Base-by-base conservation (phyloP, 2,329 filamentous ascomycete genomes). In the Dothistroma pini region DNA sequence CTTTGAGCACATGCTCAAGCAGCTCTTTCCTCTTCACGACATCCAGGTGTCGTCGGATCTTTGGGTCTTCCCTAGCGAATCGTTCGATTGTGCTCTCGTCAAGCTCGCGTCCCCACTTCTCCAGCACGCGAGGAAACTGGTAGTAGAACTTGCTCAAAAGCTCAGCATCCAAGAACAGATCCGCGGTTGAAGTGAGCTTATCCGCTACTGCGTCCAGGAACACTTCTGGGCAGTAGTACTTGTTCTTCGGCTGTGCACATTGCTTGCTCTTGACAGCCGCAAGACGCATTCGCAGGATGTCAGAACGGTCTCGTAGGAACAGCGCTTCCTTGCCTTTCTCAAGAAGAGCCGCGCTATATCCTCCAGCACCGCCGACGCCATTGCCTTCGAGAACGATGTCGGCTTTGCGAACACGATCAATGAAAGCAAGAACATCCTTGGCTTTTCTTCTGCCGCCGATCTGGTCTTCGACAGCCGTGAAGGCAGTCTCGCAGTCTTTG, bases 151-250 rank as follows among this genome's bases (percentile, higher is more conserved):
- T 96, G 1, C 90, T 93, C 19, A 99, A 84, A 21, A 99, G 84
- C 78, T 99, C 96, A 11, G 97, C 95, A 71, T 99, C 97, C 32
- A 99, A 84, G 81, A 99, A 99, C 0, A 99, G 85, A 9, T 99
- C 95, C 1, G 95, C 93, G 0, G 95, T 99, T 1, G 91, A 89
- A 2, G 93, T 96, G 54, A 99, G 84, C 77, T 97, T 97, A 68
- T 93, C 91, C 1, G 95, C 93, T 1, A 96, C 95, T 2, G 96
- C 92, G 71, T 99, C 93, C n/a, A 99, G 86, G 80, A 99, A 99
- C 16, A 99, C 86, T 74, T 99, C 95, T 0, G 95, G 95, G 72
- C 95, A 99, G 78, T 95, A 86, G 78, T 97, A 97, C 79, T 97
- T 97, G 80, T 96, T 96, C 71, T 89, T 88, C 67, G 88, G 83